phyloP scores from a whole-genome alignment of 768 basidiomycete genomes.

The Mycena filopes region DNA sequence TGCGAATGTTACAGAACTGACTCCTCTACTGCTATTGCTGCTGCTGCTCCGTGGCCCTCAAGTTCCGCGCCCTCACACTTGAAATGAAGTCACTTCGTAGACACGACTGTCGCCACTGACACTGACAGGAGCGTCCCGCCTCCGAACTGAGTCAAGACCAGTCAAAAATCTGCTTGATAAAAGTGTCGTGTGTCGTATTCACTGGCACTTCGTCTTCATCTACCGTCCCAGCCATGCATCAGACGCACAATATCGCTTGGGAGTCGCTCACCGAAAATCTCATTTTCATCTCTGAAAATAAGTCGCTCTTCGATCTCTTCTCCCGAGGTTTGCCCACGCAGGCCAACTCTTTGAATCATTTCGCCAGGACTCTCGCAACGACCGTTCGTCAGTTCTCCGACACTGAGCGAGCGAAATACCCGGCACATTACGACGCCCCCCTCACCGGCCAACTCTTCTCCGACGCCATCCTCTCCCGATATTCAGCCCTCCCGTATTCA shows the following conservation, averaged over 20 bases:
- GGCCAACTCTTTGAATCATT: conserved; percentile 45
- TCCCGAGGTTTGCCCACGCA: conserved; percentile 37
- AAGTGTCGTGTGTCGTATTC: neutral
- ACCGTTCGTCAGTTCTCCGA: conserved; percentile 47
- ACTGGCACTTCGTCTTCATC: neutral
- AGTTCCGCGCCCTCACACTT: too few species aligned
- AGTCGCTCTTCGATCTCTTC: conserved; percentile 41
- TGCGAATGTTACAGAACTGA: too few species aligned
- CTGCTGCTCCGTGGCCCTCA: too few species aligned
- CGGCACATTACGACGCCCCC: conserved; percentile 23
- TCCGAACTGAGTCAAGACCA: conserved; percentile 1
- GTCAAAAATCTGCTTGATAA: neutral
- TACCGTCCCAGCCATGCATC: conserved; percentile 44
- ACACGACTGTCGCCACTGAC: too few species aligned
- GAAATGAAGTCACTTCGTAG: too few species aligned
- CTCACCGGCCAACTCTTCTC: conserved; percentile 42
- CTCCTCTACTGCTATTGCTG: too few species aligned
- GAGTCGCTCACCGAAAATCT: conserved; percentile 45
- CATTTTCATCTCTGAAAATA: conserved; percentile 45
- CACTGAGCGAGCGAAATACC: conserved; percentile 51
- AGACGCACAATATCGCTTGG: conserved; percentile 55
- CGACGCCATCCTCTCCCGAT: conserved; percentile 40
- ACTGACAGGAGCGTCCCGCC: too few species aligned
- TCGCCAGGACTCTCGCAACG: conserved; percentile 39
- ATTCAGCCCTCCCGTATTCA: conserved; percentile 37